Percentiles rank a stretch among this genome's conserved stretches.
phyloP scores from a whole-genome alignment of 192 early-diverging fungal species.

The Entophlyctis luteolus region DNA sequence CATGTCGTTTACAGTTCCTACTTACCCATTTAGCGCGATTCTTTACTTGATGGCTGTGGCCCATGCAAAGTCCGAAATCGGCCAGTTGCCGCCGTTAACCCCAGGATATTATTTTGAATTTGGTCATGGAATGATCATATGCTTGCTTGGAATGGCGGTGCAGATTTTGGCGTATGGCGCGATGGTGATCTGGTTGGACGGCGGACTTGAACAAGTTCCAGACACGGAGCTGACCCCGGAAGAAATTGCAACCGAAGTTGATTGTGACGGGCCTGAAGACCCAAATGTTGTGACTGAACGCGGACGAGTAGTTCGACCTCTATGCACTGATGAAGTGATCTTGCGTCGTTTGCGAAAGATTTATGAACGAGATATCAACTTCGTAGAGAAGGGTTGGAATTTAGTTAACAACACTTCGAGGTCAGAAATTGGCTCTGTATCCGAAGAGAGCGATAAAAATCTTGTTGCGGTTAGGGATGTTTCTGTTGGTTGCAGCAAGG shows the following conservation, averaged over 20 bases:
- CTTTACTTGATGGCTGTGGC: conserved; percentile 17
- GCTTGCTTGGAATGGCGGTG: conserved; percentile 11
- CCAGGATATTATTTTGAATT: conserved; percentile 4
- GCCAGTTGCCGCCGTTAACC: conserved; percentile 8
- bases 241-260: neutral
- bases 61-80: neutral
- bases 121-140: conserved; percentile 11
- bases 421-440: neutral
- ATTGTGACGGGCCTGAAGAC: conserved; percentile 23
- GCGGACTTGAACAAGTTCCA: neutral
- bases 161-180: neutral
- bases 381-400: neutral
- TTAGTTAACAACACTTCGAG: conserved; percentile 14
- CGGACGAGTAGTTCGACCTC: conserved; percentile 18
- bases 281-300: conserved; percentile 32
- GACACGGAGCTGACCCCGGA: neutral
- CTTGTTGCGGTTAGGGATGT: conserved; percentile 56
- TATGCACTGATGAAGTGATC: conserved; percentile 28
- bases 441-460: neutral
- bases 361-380: neutral
- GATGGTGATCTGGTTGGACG: conserved; percentile 1
- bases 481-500: conserved; percentile 48
- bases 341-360: conserved; percentile 25
- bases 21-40: conserved; percentile 22
- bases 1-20: conserved; percentile 9